phyloP scores from a whole-genome alignment of 139 green algal genomes.

The Raphidocelis subcapitata region DNA sequence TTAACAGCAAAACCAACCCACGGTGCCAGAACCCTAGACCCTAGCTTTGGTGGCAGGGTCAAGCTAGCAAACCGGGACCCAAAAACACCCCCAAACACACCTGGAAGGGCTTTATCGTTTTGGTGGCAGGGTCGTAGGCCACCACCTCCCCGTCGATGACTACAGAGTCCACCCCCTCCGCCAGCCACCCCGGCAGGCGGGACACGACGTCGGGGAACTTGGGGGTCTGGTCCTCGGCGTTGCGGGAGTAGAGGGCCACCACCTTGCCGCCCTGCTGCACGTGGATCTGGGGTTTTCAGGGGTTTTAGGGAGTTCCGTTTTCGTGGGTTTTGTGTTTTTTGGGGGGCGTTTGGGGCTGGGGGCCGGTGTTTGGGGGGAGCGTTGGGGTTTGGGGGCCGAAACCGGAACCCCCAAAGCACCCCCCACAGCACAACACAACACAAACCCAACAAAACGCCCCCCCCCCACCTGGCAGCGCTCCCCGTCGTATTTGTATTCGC shows the following conservation, averaged over 20 bases:
- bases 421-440: background rate
- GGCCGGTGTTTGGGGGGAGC: too few species aligned
- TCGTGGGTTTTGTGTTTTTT: too few species aligned
- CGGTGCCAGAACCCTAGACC: background rate
- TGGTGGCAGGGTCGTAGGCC: slow-evolving; percentile 75
- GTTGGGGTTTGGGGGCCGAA: too few species aligned
- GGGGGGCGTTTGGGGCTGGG: too few species aligned
- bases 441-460: background rate
- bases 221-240: slow-evolving; percentile 90
- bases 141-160: slow-evolving; percentile 95
- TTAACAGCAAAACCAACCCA: too few species aligned
- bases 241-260: slow-evolving; percentile 76
- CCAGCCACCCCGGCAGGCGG: slow-evolving; percentile 57
- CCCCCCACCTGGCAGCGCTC: slow-evolving; percentile 82
- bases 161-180: slow-evolving; percentile 49
- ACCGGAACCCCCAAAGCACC: background rate
- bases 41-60: background rate
- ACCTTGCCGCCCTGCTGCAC: slow-evolving; percentile 68
- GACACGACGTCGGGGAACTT: slow-evolving; percentile 91
- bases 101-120: slow-evolving; percentile 96
- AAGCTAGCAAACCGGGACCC: too few species aligned
- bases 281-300: slow-evolving; percentile 70
- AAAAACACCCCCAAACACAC: slow-evolving; percentile 31
- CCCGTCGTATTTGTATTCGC: slow-evolving; percentile 99
- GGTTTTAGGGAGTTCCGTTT: too few species aligned